phyloP scores from a whole-genome alignment of 257 asterid species.

The Striga asiatica region DNA sequence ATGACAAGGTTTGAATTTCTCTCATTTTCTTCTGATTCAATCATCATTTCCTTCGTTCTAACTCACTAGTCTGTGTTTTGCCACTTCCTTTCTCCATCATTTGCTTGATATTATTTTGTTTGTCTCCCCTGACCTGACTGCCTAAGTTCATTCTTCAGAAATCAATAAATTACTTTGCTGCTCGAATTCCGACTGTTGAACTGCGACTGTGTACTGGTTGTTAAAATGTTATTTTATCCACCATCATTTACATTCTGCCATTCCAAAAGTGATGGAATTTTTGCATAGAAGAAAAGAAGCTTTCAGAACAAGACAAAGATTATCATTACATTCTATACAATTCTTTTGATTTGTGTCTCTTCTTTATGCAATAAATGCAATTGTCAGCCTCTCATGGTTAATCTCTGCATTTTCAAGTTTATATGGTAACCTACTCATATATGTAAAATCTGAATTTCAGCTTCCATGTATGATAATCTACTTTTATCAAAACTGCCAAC shows the following conservation, averaged over 20 bases:
- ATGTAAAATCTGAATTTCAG: constrained; percentile 28
- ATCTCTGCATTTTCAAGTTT: background rate
- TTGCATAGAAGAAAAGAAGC: too few relatives aligned
- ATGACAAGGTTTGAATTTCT: background rate
- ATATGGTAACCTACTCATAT: background rate
- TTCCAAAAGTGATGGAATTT: too few relatives aligned
- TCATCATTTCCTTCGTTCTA: background rate
- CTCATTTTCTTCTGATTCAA: background rate
- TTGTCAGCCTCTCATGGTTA: background rate
- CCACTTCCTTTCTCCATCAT: background rate
- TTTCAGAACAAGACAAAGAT: too few relatives aligned
- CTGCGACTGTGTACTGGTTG: too few relatives aligned
- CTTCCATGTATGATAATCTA: constrained; percentile 36
- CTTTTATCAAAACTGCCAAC: constrained; percentile 17
- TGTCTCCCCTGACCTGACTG: too few relatives aligned
- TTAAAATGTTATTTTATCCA: background rate
- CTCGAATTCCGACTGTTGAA: background rate
- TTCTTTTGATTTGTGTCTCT: background rate
- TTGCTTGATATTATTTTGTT: too few relatives aligned
- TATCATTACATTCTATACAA: too few relatives aligned
- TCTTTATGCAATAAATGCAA: background rate
- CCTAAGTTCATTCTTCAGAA: too few relatives aligned
- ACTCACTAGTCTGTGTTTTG: background rate
- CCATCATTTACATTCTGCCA: background rate
- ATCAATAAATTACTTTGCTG: too few relatives aligned